phyloP scores from a whole-genome alignment of 1,139 yeast species.

The Kazachstania sp. region DNA sequence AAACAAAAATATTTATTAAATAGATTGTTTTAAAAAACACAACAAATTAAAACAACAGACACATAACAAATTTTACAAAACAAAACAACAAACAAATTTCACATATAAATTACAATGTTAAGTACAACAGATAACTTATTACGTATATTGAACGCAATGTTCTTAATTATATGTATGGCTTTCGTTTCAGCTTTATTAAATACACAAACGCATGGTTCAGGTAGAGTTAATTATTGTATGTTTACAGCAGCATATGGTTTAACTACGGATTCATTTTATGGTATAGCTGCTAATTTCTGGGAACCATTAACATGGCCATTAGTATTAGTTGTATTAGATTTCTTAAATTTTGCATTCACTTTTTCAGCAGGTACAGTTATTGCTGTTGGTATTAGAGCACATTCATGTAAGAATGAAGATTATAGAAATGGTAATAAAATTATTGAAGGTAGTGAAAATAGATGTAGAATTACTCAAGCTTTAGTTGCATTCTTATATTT shows the following conservation, averaged over 20 bases:
- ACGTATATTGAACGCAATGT: conserved; percentile 64
- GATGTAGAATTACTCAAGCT: conserved; percentile 97
- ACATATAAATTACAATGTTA: conserved; percentile 16
- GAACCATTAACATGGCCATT: conserved; percentile 84
- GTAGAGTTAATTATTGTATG: conserved; percentile 82
- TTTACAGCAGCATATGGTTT: conserved; percentile 84
- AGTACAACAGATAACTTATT: conserved; percentile 62
- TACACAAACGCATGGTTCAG: conserved; percentile 46
- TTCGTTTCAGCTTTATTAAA: conserved; percentile 79
- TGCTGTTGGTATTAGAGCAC: conserved; percentile 80
- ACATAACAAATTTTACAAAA: background rate
- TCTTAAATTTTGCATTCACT: conserved; percentile 82
- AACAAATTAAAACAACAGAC: background rate
- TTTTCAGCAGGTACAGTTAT: conserved; percentile 91
- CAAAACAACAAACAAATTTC: conserved; percentile 1
- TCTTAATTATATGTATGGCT: conserved; percentile 72
- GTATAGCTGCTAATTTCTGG: conserved; percentile 67
- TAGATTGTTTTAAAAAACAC: background rate
- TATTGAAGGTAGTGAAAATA: conserved; percentile 63
- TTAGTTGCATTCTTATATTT: conserved; percentile 84
- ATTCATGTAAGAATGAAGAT: conserved; percentile 65
- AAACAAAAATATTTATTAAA: background rate
- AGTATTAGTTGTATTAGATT: conserved; percentile 64
- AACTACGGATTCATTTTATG: conserved; percentile 72
- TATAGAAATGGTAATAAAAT: conserved; percentile 61